Evolutionary conservation across 768 basidiomycete genomes (phyloP).

Genomic region (Suillus paluster): DNA sequence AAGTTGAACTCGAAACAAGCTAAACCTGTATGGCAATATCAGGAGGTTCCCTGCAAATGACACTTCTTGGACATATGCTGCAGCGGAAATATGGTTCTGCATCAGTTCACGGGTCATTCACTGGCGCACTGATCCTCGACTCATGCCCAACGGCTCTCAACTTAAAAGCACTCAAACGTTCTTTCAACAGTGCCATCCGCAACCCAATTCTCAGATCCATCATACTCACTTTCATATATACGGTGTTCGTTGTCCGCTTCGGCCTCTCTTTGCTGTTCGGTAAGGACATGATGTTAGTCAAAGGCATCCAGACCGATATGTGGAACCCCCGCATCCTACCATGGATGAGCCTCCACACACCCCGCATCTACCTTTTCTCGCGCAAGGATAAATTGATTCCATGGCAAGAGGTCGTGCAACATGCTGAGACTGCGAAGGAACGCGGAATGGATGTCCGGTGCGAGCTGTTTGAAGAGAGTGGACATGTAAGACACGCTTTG

Average conservation of each 20-base stretch:
- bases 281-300: conserved; percentile 9
- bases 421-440: conserved; percentile 26
- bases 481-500: conserved; percentile 39
- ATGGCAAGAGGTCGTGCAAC: conserved; percentile 26
- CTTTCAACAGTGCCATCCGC: conserved; percentile 24
- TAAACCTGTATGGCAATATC: neutral
- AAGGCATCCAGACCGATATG: conserved; percentile 14
- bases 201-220: conserved; percentile 22
- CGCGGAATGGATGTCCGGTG: conserved; percentile 28
- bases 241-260: conserved; percentile 17
- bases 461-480: conserved; percentile 36
- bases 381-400: conserved; percentile 34
- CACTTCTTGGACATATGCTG: conserved; percentile 21
- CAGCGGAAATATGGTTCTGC: conserved; percentile 21
- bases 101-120: conserved; percentile 10
- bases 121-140: conserved; percentile 25
- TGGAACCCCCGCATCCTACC: conserved; percentile 32
- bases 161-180: conserved; percentile 17
- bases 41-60: conserved; percentile 28
- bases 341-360: conserved; percentile 34
- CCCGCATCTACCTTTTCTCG: conserved; percentile 42
- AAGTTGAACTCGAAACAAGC: neutral
- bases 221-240: conserved; percentile 15
- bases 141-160: conserved; percentile 21
- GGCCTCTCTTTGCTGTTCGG: conserved; percentile 19